These are phyloP conservation scores for Striga asiatica DNA, from an alignment of 257 asterid genomes.

Conservation along the genomic window DNA sequence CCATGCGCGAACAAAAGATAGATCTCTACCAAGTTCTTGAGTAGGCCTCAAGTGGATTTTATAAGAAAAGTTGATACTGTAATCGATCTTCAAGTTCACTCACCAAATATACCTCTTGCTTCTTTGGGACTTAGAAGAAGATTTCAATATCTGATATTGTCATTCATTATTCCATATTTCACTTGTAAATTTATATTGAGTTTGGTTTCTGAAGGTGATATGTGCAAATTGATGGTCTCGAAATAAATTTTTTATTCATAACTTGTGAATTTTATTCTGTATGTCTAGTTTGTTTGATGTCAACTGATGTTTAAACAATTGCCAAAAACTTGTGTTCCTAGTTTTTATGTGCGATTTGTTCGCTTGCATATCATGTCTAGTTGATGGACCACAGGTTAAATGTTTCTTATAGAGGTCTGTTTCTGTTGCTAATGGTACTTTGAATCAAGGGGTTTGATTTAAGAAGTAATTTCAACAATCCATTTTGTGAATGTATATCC, in stretches of 20 bases:
- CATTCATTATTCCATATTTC: neutral
- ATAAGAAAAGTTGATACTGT: neutral
- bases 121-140: neutral
- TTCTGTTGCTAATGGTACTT: too few species aligned
- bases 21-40: neutral
- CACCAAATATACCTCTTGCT: neutral
- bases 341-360: too few species aligned
- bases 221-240: neutral
- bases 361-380: too few species aligned
- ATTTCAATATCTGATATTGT: neutral
- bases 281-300: constrained; percentile 1
- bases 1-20: neutral
- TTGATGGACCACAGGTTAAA: too few species aligned
- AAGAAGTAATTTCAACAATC: too few species aligned
- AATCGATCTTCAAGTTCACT: neutral
- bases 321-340: too few species aligned
- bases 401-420: too few species aligned
- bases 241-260: too few species aligned
- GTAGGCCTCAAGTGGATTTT: neutral
- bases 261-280: neutral
- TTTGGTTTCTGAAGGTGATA: neutral
- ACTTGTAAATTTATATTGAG: neutral
- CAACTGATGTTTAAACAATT: too few species aligned
- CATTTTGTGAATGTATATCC: too few species aligned
- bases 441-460: too few species aligned